phyloP scores from a whole-genome alignment of 441 rosid species.

The Pelargonium cotyledonis region DNA sequence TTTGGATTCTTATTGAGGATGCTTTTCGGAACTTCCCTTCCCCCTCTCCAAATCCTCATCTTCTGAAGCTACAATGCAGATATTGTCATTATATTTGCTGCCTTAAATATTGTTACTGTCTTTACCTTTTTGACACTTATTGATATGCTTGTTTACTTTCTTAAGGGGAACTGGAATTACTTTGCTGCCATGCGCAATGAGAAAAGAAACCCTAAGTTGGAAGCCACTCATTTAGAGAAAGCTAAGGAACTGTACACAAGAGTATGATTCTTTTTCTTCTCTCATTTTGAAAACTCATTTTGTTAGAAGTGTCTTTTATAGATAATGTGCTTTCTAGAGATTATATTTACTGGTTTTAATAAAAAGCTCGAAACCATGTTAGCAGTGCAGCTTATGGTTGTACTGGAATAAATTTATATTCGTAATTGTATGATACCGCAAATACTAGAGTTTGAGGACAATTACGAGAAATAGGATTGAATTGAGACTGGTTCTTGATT shows the following conservation, averaged over 20 bases:
- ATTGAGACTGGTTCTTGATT: neutral
- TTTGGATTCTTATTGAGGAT: neutral
- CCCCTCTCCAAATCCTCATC: neutral
- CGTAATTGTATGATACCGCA: neutral
- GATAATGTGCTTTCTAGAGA: slow-evolving; percentile 9
- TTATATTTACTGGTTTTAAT: neutral
- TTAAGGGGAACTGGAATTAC: slow-evolving; percentile 97
- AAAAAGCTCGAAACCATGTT: neutral
- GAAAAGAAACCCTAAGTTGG: slow-evolving; percentile 96
- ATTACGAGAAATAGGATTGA: neutral
- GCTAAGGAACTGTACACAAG: slow-evolving; percentile 92
- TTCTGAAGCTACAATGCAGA: neutral
- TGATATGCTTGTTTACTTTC: slow-evolving; percentile 28
- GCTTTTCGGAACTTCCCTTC: slow-evolving; percentile 1
- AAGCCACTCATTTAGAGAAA: slow-evolving; percentile 98
- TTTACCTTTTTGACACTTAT: neutral
- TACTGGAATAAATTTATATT: too few relatives aligned
- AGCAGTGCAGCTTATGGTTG: too few relatives aligned
- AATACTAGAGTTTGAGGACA: neutral
- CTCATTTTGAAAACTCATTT: slow-evolving; percentile 8
- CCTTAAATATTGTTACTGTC: neutral
- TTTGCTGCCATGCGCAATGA: slow-evolving; percentile 98
- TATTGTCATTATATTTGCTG: slow-evolving; percentile 1
- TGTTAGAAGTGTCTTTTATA: slow-evolving; percentile 4
- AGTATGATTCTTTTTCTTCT: slow-evolving; percentile 42